Conservation (phyloP, 345 rosid genomes). For the Citrus unshiu region DNA sequence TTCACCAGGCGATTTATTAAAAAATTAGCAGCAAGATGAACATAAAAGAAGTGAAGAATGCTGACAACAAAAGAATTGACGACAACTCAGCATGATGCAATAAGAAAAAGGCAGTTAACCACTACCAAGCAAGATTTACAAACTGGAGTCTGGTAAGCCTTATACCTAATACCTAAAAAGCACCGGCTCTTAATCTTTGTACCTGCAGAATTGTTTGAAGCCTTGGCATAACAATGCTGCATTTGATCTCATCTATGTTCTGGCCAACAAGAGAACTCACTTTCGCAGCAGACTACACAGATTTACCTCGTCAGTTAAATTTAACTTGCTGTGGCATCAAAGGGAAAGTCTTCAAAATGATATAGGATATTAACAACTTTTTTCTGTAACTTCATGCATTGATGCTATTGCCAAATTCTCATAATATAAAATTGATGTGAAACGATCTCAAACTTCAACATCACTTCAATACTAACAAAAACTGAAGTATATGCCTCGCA, state of each 20-base stretch:
- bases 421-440: not conserved
- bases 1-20: not conserved
- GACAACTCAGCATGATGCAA: no score
- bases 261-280: not conserved
- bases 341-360: not conserved
- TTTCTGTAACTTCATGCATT: not conserved
- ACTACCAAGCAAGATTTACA: not conserved
- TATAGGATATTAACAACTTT: not conserved
- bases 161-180: not conserved
- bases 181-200: not conserved
- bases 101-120: no score
- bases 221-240: not conserved
- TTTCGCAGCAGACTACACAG: not conserved
- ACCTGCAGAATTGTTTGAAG: not conserved
- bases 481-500: not conserved
- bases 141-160: not conserved
- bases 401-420: not conserved
- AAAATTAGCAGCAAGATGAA: not conserved
- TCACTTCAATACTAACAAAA: not conserved
- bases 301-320: not conserved
- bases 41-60: not conserved
- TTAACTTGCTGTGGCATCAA: not conserved
- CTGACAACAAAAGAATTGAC: not conserved
- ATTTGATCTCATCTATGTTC: not conserved
- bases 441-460: not conserved